Percentiles rank a stretch among this genome's conserved stretches.
Conservation (phyloP, 2,329 filamentous ascomycete species). For the Alternaria sp. region DNA sequence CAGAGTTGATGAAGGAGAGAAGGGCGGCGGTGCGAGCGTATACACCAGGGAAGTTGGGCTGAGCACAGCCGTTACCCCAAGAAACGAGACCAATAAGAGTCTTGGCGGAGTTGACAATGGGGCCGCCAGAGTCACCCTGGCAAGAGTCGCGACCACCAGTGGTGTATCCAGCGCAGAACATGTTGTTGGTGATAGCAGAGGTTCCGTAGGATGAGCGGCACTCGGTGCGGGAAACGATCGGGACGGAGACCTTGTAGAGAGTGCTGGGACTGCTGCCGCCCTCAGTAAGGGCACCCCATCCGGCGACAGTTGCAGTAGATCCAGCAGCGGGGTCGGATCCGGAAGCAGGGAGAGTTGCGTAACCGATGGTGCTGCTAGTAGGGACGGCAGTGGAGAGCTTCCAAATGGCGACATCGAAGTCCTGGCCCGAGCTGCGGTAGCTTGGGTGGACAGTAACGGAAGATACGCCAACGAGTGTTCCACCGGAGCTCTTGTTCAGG, state of each 20-base stretch:
- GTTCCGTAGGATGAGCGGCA: conserved; percentile 32
- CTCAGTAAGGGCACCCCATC: conserved; percentile 33
- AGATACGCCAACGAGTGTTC: conserved; percentile 28
- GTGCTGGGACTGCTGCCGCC: conserved; percentile 18
- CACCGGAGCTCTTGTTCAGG: conserved; percentile 30
- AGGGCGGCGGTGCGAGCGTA: conserved; percentile 32
- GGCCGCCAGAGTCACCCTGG: conserved; percentile 45
- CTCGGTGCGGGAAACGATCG: conserved; percentile 35
- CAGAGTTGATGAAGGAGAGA: conserved; percentile 32
- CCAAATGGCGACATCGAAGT: conserved; percentile 38
- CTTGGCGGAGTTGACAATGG: conserved; percentile 28
- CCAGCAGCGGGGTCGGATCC: conserved; percentile 35
- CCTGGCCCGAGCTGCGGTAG: conserved; percentile 22
- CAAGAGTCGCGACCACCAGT: conserved; percentile 43
- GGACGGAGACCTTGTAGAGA: conserved; percentile 41
- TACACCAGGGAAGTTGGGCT: conserved; percentile 33
- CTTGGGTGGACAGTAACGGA: conserved; percentile 30
- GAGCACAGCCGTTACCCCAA: conserved; percentile 31
- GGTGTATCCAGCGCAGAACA: conserved; percentile 39
- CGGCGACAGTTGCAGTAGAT: conserved; percentile 31
- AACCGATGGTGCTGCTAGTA: conserved; percentile 35
- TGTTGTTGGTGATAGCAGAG: conserved; percentile 32
- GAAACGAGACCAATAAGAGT: conserved; percentile 17
- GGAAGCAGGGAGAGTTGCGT: conserved; percentile 31
- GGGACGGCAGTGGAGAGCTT: conserved; percentile 35